Evolutionary conservation across 768 basidiomycete genomes (phyloP), one percentile per base, ranked within the genome.

Genomic region (Sporobolomyces pararoseus): DNA sequence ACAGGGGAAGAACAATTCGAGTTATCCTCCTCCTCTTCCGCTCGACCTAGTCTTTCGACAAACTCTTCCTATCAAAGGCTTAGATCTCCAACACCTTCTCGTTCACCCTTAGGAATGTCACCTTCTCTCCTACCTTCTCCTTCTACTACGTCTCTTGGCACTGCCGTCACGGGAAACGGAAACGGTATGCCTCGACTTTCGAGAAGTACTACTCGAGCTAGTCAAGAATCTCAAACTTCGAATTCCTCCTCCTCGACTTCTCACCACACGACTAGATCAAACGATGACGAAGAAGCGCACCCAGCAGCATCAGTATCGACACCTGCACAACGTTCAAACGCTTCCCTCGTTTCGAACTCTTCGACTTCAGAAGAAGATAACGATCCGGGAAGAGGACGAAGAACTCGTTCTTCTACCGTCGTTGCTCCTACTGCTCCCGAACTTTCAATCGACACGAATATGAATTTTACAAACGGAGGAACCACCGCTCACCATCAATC

Each of bases 171-270:
- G 39, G n/a, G n/a, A n/a, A n/a, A n/a, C n/a, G n/a, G n/a, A n/a
- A n/a, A 50, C 7, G 25, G 52, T 9, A 46, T 63, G 13, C 32
- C 50, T n/a, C 62, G 29, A 0, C 65, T 61, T 25, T 35, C 32
- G 0, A 62, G 65, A 13, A 55, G 58, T 7, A 17, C 51, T 16
- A 72, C 71, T 4, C 31, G 35, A 3, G 57, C 62, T 9, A 65
- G 66, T 17, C 71, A 59, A 23, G 58, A 65, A 17, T 72, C 71
- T 27, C 51, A 68, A n/a, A 53, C 53, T 7, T 68, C 66, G 47
- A 57, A 27, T 2, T 54, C 39, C 17, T 42, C 39, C 9, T 42
- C 39, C 10, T 17, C 23, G 25, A 27, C 63, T 0, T 55, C 63
- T 23, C 4, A n/a, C 4, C 51, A 64, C n/a, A 47, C 65, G 46